A percentile compares a stretch with the other conserved stretches of the same genome.
These are phyloP conservation scores for Yamadazyma ubonensis DNA, from an alignment of 805 yeast species.

Conservation along the genomic window DNA sequence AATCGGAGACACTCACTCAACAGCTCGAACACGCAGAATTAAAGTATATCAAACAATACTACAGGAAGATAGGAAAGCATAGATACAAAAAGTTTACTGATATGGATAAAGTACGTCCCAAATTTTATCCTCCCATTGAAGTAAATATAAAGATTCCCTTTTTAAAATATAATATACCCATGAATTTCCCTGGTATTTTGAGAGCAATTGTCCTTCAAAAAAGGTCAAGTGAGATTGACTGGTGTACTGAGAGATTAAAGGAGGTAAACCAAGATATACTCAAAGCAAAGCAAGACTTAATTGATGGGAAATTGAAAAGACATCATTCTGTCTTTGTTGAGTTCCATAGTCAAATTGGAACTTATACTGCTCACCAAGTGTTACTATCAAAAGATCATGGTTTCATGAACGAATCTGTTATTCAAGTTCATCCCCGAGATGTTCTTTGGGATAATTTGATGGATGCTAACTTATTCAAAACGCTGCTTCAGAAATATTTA, in stretches of 20 bases:
- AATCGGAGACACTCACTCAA: slow-evolving; percentile 26
- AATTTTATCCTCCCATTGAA: slow-evolving; percentile 37
- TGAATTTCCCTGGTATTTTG: too few relatives aligned
- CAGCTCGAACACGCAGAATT: slow-evolving; percentile 30
- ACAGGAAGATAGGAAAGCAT: slow-evolving; percentile 4
- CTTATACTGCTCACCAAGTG: slow-evolving; percentile 64
- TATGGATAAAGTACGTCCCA: slow-evolving; percentile 3
- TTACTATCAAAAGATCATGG: slow-evolving; percentile 45
- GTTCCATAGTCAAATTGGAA: slow-evolving; percentile 55
- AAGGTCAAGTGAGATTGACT: slow-evolving; percentile 23
- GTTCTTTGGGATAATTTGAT: slow-evolving; percentile 68
- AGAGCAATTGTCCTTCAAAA: too few relatives aligned
- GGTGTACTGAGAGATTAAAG: slow-evolving; percentile 25
- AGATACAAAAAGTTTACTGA: slow-evolving; percentile 5
- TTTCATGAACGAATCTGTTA: slow-evolving; percentile 40
- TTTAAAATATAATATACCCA: not conserved
- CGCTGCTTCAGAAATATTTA: slow-evolving; percentile 37
- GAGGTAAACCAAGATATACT: slow-evolving; percentile 19
- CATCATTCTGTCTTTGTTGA: slow-evolving; percentile 57
- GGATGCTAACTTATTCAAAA: slow-evolving; percentile 34
- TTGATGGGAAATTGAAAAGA: slow-evolving; percentile 21
- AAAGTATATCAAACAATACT: slow-evolving; percentile 17
- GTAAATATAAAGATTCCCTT: slow-evolving; percentile 10
- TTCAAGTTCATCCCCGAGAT: slow-evolving; percentile 64
- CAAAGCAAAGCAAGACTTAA: slow-evolving; percentile 15